Evolutionary conservation across 257 asterid genomes (phyloP).

Genomic region (Nicotiana sylvestris): DNA sequence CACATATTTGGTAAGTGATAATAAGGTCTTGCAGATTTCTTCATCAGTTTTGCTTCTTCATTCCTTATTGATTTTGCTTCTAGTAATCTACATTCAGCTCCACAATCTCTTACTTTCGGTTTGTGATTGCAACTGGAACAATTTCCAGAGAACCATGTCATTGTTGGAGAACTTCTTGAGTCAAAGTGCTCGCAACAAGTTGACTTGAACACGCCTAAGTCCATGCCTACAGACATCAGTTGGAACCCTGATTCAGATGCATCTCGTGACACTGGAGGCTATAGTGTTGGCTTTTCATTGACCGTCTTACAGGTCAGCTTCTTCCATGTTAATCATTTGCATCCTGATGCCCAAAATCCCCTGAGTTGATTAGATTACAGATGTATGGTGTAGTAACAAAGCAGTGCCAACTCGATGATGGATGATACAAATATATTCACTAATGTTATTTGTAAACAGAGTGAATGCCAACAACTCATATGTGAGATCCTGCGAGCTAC

Average conservation of each 20-base stretch:
- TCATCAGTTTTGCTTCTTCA: slow-evolving; percentile 15
- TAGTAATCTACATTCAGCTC: background rate
- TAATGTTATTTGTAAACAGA: slow-evolving; percentile 39
- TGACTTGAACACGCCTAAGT: slow-evolving; percentile 84
- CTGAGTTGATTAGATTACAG: background rate
- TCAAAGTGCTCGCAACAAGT: slow-evolving; percentile 83
- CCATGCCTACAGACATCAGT: slow-evolving; percentile 58
- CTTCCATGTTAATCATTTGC: slow-evolving; percentile 20
- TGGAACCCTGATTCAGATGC: slow-evolving; percentile 88
- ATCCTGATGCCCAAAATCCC: slow-evolving; percentile 10
- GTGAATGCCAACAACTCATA: slow-evolving; percentile 98
- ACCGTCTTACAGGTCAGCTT: slow-evolving; percentile 80
- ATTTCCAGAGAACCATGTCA: slow-evolving; percentile 90
- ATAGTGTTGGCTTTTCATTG: slow-evolving; percentile 80
- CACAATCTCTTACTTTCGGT: slow-evolving; percentile 3
- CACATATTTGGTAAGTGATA: slow-evolving; percentile 69
- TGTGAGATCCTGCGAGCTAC: slow-evolving; percentile 99
- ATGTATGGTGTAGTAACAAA: slow-evolving; percentile 6
- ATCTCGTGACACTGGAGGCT: slow-evolving; percentile 89
- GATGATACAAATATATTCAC: slow-evolving; percentile 6
- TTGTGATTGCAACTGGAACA: slow-evolving; percentile 16
- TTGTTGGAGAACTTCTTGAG: slow-evolving; percentile 96
- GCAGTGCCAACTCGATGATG: slow-evolving; percentile 1
- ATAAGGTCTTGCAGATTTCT: slow-evolving; percentile 17
- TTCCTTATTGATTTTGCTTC: slow-evolving; percentile 17